A percentile compares a stretch with the other conserved stretches of the same genome.
Evolutionary conservation across 768 basidiomycete species (phyloP).

Genomic region (Rhizopogon vesiculosus): DNA sequence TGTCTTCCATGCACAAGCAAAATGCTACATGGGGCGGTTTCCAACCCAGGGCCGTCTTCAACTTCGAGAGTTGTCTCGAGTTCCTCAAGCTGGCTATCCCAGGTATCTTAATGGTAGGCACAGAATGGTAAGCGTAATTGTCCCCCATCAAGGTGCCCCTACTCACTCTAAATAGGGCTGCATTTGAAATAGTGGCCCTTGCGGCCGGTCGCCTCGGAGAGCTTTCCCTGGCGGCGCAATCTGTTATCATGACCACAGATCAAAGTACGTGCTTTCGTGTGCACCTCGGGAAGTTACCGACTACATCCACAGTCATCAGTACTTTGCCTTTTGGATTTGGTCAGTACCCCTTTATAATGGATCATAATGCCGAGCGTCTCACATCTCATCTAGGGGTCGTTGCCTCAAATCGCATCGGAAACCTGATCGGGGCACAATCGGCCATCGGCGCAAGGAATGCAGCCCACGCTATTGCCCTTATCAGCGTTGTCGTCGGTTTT

Average conservation of each 20-base stretch:
- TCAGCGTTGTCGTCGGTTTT: slow-evolving; percentile 56
- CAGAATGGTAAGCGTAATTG: slow-evolving; percentile 57
- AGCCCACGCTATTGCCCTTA: slow-evolving; percentile 58
- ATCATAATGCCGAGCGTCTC: neutral
- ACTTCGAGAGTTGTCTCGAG: slow-evolving; percentile 41
- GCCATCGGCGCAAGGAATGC: slow-evolving; percentile 49
- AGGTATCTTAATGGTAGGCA: slow-evolving; percentile 75
- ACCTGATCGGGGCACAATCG: slow-evolving; percentile 59
- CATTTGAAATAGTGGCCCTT: slow-evolving; percentile 78
- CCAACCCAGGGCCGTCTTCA: slow-evolving; percentile 39
- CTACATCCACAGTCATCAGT: slow-evolving; percentile 45
- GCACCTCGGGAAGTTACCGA: neutral
- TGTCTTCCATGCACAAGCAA: slow-evolving; percentile 46
- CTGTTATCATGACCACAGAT: slow-evolving; percentile 77
- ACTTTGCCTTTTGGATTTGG: slow-evolving; percentile 75
- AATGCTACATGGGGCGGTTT: slow-evolving; percentile 67
- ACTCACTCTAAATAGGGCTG: slow-evolving; percentile 46
- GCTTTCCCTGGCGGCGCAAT: slow-evolving; percentile 69
- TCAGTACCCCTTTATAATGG: slow-evolving; percentile 8
- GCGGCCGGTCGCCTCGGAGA: slow-evolving; percentile 68
- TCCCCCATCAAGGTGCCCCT: neutral
- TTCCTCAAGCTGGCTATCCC: slow-evolving; percentile 72
- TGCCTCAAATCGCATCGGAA: slow-evolving; percentile 69
- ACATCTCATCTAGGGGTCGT: slow-evolving; percentile 44
- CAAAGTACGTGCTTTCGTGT: slow-evolving; percentile 42